A percentile compares a stretch with the other conserved stretches of the same genome.
Conservation (phyloP, 1,139 yeast genomes). For the Chernovozyma aurita region DNA sequence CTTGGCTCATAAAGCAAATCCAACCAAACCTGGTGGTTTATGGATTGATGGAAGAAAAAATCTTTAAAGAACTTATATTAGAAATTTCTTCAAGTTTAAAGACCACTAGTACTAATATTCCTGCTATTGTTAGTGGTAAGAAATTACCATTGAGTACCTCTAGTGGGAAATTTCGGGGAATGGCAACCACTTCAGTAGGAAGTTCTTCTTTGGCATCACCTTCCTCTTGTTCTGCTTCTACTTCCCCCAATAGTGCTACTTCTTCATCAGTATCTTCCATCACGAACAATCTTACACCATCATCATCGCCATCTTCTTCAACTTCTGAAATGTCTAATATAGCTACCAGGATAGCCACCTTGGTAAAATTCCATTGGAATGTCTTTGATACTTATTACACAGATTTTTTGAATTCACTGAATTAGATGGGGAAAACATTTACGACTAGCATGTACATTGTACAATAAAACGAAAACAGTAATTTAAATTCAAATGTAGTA, state of each 20-base stretch:
- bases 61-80: conserved; percentile 47
- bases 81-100: conserved; percentile 23
- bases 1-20: conserved; percentile 81
- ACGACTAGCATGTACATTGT: conserved; percentile 1
- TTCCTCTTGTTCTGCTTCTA: neutral
- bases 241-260: conserved; percentile 4
- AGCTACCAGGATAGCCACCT: conserved; percentile 49
- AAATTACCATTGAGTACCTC: conserved; percentile 1
- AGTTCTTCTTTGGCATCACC: conserved; percentile 1
- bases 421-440: neutral
- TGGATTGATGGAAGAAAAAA: conserved; percentile 67
- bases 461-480: neutral
- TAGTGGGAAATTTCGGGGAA: neutral
- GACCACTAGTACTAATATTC: neutral
- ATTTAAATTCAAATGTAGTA: neutral
- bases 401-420: conserved; percentile 15
- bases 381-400: conserved; percentile 60
- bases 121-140: conserved; percentile 4
- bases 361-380: conserved; percentile 68
- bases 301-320: conserved; percentile 5
- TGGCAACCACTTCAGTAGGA: neutral
- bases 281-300: conserved; percentile 3
- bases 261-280: neutral
- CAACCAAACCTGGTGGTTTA: conserved; percentile 82
- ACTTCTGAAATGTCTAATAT: conserved; percentile 44